These are phyloP conservation scores for Cicer judaicum DNA, from an alignment of 306 rosid species.

Conservation along the genomic window DNA sequence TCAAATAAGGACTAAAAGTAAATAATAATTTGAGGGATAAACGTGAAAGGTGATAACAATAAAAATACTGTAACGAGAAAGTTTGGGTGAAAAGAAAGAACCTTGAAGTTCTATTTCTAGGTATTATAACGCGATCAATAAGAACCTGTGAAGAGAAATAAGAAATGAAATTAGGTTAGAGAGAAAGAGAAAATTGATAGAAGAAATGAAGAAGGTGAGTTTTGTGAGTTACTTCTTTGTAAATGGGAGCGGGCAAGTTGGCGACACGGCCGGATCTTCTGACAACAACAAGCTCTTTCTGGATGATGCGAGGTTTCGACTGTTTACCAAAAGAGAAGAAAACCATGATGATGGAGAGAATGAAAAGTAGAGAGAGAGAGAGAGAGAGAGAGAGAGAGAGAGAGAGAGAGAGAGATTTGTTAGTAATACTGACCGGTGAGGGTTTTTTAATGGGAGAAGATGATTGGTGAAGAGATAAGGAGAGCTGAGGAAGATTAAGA, in stretches of 20 bases:
- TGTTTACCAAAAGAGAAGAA: conserved; percentile 49
- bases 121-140: conserved; percentile 54
- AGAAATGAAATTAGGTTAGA: background rate
- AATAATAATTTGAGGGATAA: no score
- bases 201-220: background rate
- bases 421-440: conserved; percentile 46
- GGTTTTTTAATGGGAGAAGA: conserved; percentile 59
- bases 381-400: background rate
- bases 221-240: conserved; percentile 59
- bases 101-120: conserved; percentile 71
- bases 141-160: conserved; percentile 47
- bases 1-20: no score
- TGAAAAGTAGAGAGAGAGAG: background rate
- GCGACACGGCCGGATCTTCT: conserved; percentile 81
- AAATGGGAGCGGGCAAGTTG: conserved; percentile 62
- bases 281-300: conserved; percentile 59
- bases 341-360: background rate
- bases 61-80: background rate
- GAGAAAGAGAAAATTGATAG: background rate
- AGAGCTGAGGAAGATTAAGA: conserved; percentile 65
- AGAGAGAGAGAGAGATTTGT: background rate
- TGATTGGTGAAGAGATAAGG: conserved; percentile 59
- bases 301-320: conserved; percentile 48
- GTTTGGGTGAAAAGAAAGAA: conserved; percentile 15
- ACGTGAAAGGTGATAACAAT: no score